Evolutionary conservation across 805 yeast genomes (phyloP), one percentile per base, ranked within the genome.

Genomic region (Monosporozyma aquatica): DNA sequence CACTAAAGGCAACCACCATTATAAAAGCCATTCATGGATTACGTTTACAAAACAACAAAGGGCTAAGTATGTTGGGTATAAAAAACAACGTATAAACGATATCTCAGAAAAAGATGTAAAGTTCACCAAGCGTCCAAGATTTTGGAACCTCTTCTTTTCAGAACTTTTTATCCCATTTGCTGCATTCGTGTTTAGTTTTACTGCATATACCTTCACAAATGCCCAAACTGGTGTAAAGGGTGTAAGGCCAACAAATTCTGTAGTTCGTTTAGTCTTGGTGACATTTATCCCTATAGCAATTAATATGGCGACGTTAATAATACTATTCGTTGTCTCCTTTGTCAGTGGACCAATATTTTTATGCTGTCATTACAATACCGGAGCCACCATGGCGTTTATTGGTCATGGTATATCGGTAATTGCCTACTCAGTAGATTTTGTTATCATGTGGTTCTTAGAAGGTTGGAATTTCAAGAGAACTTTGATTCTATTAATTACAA

Each of bases 1-100:
- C 39, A 76, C 81, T 3, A 70, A 87, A 47, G 96, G 96, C 8
- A 86, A 87, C 56, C 65, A 78, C 15, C 70, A 69, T 49, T 75
- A 75, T 70, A 80, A 76, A 51, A 61, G 65, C 40, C 76, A 80
- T 54, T 85, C 95, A 0, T 89, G 97, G 97, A 73, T 81, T 42
- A 78, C 77, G 2, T 80, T 71, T 55, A 78, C 78, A 0, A 80
- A 94, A 54, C 69, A 75, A 47, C 74, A 87, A 4, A 77, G 99
- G 64, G 86, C 95, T 8, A 78, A 87, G 55, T 77, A 85, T 52
- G 90, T 97, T 24, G 98, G 99, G 46, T 87, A 77, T 72, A 89
- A 87, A 71, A 72, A 84, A 45, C 78, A 77, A 64, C 62, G 74
- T 46, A 73, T 81, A 40, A 79, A 79, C 18, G 87, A 80, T 52